Evolutionary conservation across 495 filamentous ascomycete species (phyloP), one percentile per base, ranked within the genome.

Genomic region (Aspergillus leporis): DNA sequence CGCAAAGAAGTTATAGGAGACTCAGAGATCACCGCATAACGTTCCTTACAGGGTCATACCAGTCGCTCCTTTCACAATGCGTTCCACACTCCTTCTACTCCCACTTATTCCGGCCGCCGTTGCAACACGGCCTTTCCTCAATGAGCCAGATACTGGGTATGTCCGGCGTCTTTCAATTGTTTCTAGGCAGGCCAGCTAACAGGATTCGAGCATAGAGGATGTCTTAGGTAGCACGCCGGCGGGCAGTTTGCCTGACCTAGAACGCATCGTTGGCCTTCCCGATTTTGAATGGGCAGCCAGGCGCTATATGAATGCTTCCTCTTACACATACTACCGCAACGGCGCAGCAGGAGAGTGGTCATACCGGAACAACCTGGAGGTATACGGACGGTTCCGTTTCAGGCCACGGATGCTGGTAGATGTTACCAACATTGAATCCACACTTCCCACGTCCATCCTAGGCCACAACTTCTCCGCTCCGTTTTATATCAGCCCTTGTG

Each of bases 401-500:
- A 25, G 52, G 13, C 58, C 58, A 19, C 52, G 52, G 41, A 40
- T 51, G 51, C 30, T 60, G 52, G 52, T 55, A 32, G 58, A 60
- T 34, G 48, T 60, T 31, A 60, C 58, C 46, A 36, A 60, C 12
- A 43, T 60, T 45, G 58, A 60, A 30, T 51, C 52, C 4, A 55
- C 58, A 9, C 58, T 60, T 0, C 38, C 58, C 8, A 56, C 59
- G 21, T 45, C 53, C 14, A 56, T 61, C 52, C 36, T 61, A 3
- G 59, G 59, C 18, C 51, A 78, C 58, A 70, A 74, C 60, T 77
- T 78, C 59, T 65, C 66, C 8, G 67, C 72, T 4, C 75, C 76
- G 10, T 76, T 79, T 61, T 79, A 75, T 63, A 77, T 79, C 47
- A 68, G 66, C 28, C 76, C 76, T 0, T 64, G 62, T 9, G 68